Evolutionary conservation across 805 yeast species (phyloP).

Genomic region (Blastobotrys mokoenaii): DNA sequence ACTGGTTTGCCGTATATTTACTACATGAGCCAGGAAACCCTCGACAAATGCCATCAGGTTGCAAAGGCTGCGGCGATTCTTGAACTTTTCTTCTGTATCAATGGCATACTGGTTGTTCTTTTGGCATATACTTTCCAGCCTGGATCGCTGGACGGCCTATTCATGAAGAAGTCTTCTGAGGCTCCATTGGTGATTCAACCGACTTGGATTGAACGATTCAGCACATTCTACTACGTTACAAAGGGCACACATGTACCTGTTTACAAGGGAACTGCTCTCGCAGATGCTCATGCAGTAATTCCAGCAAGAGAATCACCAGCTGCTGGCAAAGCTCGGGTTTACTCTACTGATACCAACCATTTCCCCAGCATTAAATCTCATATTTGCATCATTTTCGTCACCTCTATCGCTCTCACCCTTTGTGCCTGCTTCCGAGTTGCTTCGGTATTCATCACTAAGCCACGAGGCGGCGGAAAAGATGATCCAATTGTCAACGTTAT

Average conservation of each 20-base stretch:
- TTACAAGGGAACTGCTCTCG: slow-evolving; percentile 54
- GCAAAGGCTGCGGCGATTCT: slow-evolving; percentile 44
- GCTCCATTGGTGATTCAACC: slow-evolving; percentile 43
- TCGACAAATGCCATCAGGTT: slow-evolving; percentile 45
- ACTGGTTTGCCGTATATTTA: slow-evolving; percentile 53
- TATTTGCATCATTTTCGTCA: slow-evolving; percentile 31
- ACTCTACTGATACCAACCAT: slow-evolving; percentile 7
- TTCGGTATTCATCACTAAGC: slow-evolving; percentile 21
- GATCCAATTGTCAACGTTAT: slow-evolving; percentile 34
- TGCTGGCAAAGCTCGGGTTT: slow-evolving; percentile 34
- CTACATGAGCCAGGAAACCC: slow-evolving; percentile 39
- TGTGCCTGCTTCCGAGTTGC: slow-evolving; percentile 28
- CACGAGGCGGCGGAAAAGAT: slow-evolving; percentile 26
- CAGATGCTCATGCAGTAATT: slow-evolving; percentile 43
- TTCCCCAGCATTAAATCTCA: slow-evolving; percentile 35
- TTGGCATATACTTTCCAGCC: slow-evolving; percentile 50
- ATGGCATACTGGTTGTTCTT: slow-evolving; percentile 39
- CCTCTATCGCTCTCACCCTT: slow-evolving; percentile 19
- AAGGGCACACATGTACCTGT: slow-evolving; percentile 34
- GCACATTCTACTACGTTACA: slow-evolving; percentile 42
- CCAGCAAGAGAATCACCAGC: slow-evolving; percentile 33
- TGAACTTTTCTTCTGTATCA: slow-evolving; percentile 42
- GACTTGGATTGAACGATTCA: slow-evolving; percentile 70
- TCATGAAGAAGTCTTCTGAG: slow-evolving; percentile 3
- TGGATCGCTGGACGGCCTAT: slow-evolving; percentile 35